phyloP scores from a whole-genome alignment of 2,329 filamentous ascomycete genomes.

The Chaetomiaceae sp. region DNA sequence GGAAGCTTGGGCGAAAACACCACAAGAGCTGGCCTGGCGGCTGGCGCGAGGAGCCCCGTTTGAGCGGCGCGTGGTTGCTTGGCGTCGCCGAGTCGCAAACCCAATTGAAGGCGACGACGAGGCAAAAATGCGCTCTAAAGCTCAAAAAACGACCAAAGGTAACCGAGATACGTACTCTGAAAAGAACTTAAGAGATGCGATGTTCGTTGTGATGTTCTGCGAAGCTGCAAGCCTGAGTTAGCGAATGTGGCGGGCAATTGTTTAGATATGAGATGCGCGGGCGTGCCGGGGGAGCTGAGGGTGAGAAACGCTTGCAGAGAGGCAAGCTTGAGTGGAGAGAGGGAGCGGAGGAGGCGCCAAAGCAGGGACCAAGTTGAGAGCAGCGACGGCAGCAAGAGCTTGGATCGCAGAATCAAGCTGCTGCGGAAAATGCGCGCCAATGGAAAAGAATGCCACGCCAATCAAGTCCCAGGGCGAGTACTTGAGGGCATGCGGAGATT shows the following conservation, averaged over 20 bases:
- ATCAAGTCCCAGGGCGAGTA: slow-evolving; percentile 29
- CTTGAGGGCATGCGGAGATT: slow-evolving; percentile 37
- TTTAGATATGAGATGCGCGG: slow-evolving; percentile 19
- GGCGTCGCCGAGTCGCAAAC: slow-evolving; percentile 31
- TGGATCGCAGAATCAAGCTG: neutral
- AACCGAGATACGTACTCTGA: slow-evolving; percentile 35
- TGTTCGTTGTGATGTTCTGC: slow-evolving; percentile 16
- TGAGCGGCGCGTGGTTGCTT: slow-evolving; percentile 16
- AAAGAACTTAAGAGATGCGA: slow-evolving; percentile 18
- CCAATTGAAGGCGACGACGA: slow-evolving; percentile 36
- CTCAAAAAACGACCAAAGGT: slow-evolving; percentile 28
- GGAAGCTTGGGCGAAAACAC: neutral
- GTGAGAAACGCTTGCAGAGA: slow-evolving; percentile 1
- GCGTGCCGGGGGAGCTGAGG: slow-evolving; percentile 11
- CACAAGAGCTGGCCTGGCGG: neutral
- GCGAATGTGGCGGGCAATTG: slow-evolving; percentile 10
- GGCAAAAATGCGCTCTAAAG: slow-evolving; percentile 33
- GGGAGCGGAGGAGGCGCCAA: neutral
- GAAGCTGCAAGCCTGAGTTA: slow-evolving; percentile 17
- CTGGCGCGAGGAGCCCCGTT: neutral
- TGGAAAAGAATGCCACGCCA: slow-evolving; percentile 11
- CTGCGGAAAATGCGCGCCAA: neutral
- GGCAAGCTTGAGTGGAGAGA: slow-evolving; percentile 17
- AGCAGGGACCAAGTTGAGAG: slow-evolving; percentile 12
- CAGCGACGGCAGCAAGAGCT: slow-evolving; percentile 7